Conservation (phyloP, 345 rosid genomes). For the Eucalyptus marginata region DNA sequence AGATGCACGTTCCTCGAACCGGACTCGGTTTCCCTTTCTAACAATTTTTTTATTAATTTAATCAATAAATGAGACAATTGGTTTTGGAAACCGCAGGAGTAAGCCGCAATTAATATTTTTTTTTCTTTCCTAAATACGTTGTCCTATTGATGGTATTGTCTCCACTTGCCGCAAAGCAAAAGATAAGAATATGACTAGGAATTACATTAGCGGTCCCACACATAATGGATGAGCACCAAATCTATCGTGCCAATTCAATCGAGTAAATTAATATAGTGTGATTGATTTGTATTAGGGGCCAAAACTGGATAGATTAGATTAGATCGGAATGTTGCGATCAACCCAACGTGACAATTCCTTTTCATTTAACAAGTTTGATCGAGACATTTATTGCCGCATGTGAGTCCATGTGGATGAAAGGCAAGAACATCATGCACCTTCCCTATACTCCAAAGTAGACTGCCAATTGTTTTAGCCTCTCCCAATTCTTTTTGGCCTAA, state of each 20-base stretch:
- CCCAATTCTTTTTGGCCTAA: neutral
- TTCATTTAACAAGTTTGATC: neutral
- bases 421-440: neutral
- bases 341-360: neutral
- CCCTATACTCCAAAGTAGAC: neutral
- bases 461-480: neutral
- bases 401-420: neutral
- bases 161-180: neutral
- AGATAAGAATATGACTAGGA: neutral
- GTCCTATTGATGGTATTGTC: neutral
- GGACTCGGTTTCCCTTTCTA: neutral
- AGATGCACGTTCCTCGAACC: neutral
- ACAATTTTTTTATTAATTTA: neutral
- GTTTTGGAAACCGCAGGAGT: neutral
- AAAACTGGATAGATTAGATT: neutral
- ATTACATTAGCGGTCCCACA: neutral
- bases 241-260: neutral
- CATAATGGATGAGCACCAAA: neutral
- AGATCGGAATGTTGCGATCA: neutral
- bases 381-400: neutral
- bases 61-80: neutral
- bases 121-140: neutral
- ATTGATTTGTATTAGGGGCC: neutral
- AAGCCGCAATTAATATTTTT: neutral
- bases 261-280: neutral